Evolutionary conservation across 768 basidiomycete species (phyloP), one percentile per base, ranked within the genome.

Genomic region (Suillus placidus): DNA sequence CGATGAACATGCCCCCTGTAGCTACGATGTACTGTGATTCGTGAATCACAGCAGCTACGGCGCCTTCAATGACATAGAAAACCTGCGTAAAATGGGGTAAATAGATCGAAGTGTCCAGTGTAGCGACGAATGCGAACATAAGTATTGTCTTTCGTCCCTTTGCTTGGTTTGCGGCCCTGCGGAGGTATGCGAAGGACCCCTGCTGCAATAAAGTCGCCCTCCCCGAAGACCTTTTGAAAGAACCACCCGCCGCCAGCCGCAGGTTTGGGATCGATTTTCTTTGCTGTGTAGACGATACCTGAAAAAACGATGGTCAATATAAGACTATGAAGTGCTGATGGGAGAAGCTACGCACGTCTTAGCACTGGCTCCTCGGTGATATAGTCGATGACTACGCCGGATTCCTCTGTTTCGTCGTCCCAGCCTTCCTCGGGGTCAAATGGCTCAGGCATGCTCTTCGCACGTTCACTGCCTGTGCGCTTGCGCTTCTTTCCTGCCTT

Each of bases 151-250:
- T 92, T 95, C 1, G 95, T 88, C 30, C 86, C 85, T 75, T 99
- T 99, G 66, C 85, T 88, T 16, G 92, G 92, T 77, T 99, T 99
- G 66, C 85, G 82, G n/a, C 86, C 85, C 8, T 85, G 81, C 1
- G 91, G 87, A 5, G 94, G 94, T 47, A 99, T 91, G 62, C 85
- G 82, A 54, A 99, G 82, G 68, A 95, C 87, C 0, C 97, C 97
- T 37, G 94, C 91, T 1, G 95, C 97, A 66, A 98, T 88, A 74
- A 93, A 98, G 54, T 93, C 88, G 55, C 88, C 92, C 68, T 99
- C 97, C 34, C 91, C 89, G 71, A 96, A 97, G 26, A 97, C 85
- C 79, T 95, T 96, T 73, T 97, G 91, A 76, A 94, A 99, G 30
- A 81, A 82, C 88, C 95, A 99, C 13, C 83, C 82, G 61, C 83